Evolutionary conservation across 208 protist genomes (phyloP).

Genomic region (Leishmania guyanensis): DNA sequence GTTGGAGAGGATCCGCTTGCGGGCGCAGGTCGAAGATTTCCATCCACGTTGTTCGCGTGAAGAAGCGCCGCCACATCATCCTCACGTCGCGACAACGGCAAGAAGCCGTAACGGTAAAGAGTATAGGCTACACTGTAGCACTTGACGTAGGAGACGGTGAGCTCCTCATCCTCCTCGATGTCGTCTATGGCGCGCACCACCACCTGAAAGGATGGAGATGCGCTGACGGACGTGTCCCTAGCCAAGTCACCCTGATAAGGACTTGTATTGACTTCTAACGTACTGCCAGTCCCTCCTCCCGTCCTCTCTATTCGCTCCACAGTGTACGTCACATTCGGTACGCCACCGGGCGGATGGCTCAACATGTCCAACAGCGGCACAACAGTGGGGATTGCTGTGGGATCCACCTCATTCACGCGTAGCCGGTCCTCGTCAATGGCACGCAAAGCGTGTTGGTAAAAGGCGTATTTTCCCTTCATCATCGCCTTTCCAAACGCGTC

Average conservation of each 20-base stretch:
- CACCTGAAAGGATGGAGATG: slow-evolving; percentile 17
- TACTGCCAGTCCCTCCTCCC: too few relatives aligned
- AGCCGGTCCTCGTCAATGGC: slow-evolving; percentile 38
- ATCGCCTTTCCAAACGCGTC: slow-evolving; percentile 33
- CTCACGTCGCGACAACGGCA: slow-evolving; percentile 44
- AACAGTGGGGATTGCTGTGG: slow-evolving; percentile 39
- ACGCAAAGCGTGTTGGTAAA: slow-evolving; percentile 40
- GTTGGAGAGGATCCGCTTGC: neutral
- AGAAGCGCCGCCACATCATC: slow-evolving; percentile 37
- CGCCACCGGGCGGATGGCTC: slow-evolving; percentile 43
- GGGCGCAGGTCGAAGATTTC: neutral
- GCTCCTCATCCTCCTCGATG: slow-evolving; percentile 55
- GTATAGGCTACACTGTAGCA: slow-evolving; percentile 74
- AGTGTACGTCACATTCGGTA: slow-evolving; percentile 36
- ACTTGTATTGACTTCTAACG: neutral
- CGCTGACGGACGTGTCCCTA: neutral
- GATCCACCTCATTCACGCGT: slow-evolving; percentile 43
- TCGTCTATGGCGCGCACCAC: slow-evolving; percentile 39
- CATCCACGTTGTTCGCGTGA: slow-evolving; percentile 10
- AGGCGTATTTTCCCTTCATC: slow-evolving; percentile 25
- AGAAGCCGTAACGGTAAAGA: slow-evolving; percentile 67
- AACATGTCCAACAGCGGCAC: slow-evolving; percentile 68
- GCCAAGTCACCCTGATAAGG: neutral
- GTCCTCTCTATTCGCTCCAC: slow-evolving; percentile 24
- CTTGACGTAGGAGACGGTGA: slow-evolving; percentile 49